Evolutionary conservation across 2,329 filamentous ascomycete genomes (phyloP).

Genomic region (Tolypocladium tropicale): DNA sequence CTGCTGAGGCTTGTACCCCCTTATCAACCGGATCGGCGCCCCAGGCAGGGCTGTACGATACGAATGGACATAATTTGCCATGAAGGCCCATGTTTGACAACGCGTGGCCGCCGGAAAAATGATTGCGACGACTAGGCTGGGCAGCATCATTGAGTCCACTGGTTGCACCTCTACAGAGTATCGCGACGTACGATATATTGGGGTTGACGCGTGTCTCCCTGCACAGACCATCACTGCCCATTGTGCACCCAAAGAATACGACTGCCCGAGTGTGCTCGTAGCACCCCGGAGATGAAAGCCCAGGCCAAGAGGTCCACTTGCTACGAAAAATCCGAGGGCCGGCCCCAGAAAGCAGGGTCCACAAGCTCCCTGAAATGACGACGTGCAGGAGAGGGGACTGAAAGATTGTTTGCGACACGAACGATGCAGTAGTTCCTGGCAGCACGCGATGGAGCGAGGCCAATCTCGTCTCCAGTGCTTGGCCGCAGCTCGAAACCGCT

Average conservation of each 20-base stretch:
- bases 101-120: background rate
- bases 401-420: background rate
- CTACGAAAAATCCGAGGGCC: background rate
- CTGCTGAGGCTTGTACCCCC: background rate
- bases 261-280: background rate
- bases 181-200: background rate
- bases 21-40: background rate
- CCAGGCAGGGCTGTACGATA: background rate
- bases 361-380: background rate
- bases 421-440: too few relatives aligned
- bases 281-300: background rate
- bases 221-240: background rate
- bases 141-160: background rate
- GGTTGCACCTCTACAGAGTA: background rate
- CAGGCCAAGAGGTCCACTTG: background rate
- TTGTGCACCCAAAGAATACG: too few relatives aligned
- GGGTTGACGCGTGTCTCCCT: background rate
- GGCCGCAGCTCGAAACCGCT: background rate
- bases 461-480: background rate
- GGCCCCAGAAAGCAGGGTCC: background rate
- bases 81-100: background rate
- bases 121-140: background rate
- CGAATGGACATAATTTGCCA: too few relatives aligned
- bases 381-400: background rate
- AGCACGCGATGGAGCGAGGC: background rate